Evolutionary conservation across 1,284 basidiomycete genomes (phyloP).

Genomic region (Gyrodon tennesseensis): DNA sequence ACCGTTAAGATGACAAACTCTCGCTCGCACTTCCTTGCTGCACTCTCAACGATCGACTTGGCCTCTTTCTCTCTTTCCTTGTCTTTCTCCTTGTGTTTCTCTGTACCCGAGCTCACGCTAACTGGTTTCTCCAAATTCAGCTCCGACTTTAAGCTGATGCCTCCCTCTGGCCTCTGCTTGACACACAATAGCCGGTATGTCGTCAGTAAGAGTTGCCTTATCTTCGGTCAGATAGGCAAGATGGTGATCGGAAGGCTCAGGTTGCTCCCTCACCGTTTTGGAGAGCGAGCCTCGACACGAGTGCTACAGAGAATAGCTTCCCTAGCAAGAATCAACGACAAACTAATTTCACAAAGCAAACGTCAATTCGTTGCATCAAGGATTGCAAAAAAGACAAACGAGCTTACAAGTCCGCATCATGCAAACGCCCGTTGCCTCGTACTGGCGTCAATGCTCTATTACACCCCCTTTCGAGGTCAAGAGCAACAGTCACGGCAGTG

Average conservation of each 20-base stretch:
- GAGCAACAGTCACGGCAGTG: constrained; percentile 35
- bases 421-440: constrained; percentile 50
- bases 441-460: constrained; percentile 59
- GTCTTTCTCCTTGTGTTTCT: constrained; percentile 46
- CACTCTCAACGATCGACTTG: constrained; percentile 49
- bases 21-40: constrained; percentile 57
- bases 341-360: constrained; percentile 41
- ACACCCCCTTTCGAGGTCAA: constrained; percentile 48
- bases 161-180: constrained; percentile 50
- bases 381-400: background rate
- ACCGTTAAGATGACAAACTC: constrained; percentile 68
- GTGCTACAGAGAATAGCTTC: constrained; percentile 57
- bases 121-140: constrained; percentile 45
- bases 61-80: constrained; percentile 49
- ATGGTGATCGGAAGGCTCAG: constrained; percentile 58
- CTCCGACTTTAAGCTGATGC: constrained; percentile 54
- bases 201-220: constrained; percentile 61
- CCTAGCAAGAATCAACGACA: constrained; percentile 47
- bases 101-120: constrained; percentile 46
- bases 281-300: constrained; percentile 55
- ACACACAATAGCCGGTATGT: constrained; percentile 58
- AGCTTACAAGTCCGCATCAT: constrained; percentile 50
- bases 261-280: constrained; percentile 61
- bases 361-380: background rate
- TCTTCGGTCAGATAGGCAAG: constrained; percentile 53